These are phyloP conservation scores for Penicillium janthinellum DNA, from an alignment of 2,329 filamentous ascomycete genomes.

Conservation along the genomic window DNA sequence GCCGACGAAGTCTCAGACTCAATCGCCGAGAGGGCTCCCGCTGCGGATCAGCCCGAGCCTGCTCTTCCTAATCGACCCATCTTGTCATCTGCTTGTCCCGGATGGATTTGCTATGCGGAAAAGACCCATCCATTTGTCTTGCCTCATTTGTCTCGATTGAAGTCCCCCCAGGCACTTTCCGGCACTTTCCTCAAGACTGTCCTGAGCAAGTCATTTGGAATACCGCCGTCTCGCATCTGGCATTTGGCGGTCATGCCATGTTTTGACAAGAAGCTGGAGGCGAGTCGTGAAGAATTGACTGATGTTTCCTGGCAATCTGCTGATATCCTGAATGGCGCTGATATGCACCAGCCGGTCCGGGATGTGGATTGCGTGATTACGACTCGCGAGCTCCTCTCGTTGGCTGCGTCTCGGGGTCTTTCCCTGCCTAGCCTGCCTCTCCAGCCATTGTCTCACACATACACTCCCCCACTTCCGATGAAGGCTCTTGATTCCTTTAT, in stretches of 20 bases:
- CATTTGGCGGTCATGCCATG: constrained; percentile 97
- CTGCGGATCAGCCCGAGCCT: constrained; percentile 11
- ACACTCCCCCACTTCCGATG: constrained; percentile 70
- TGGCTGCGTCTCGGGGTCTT: constrained; percentile 78
- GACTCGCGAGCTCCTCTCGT: constrained; percentile 87
- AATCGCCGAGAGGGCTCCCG: constrained; percentile 16
- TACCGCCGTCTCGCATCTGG: constrained; percentile 82
- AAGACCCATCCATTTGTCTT: constrained; percentile 95
- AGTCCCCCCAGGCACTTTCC: constrained; percentile 89
- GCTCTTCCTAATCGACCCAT: constrained; percentile 45
- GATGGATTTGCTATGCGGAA: constrained; percentile 98
- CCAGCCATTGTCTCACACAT: constrained; percentile 52
- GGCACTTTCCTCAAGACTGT: constrained; percentile 89
- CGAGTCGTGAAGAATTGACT: constrained; percentile 88
- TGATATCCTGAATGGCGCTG: constrained; percentile 34
- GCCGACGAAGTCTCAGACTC: constrained; percentile 67
- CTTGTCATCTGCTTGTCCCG: constrained; percentile 87
- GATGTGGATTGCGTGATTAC: constrained; percentile 99
- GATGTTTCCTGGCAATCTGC: constrained; percentile 66
- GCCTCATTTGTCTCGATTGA: constrained; percentile 85
- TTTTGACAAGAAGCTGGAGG: constrained; percentile 98
- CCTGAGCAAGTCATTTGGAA: constrained; percentile 69
- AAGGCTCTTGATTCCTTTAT: constrained; percentile 69
- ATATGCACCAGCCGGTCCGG: constrained; percentile 57
- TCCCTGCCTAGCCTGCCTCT: constrained; percentile 73